Percentiles rank a stretch among this genome's conserved stretches.
Evolutionary conservation across 257 asterid genomes (phyloP).

Genomic region (Mentha longifolia): DNA sequence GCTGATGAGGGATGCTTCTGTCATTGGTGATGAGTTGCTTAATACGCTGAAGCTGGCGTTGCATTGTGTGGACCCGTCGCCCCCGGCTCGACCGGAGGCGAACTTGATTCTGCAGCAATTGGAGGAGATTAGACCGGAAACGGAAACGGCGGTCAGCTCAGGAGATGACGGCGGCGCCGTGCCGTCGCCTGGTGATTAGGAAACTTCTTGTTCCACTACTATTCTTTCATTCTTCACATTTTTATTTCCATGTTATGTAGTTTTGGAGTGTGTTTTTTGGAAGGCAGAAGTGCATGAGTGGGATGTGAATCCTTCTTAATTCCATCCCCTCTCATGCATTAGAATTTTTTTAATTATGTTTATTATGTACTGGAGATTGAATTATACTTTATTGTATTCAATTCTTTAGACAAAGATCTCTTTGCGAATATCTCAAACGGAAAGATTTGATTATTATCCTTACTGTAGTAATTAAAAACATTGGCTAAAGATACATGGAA

Average conservation of each 20-base stretch:
- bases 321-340: conserved; percentile 41
- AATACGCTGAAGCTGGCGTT: conserved; percentile 80
- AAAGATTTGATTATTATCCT: no score
- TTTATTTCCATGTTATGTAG: conserved; percentile 4
- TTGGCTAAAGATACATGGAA: no score
- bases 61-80: conserved; percentile 91
- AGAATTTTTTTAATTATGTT: not conserved
- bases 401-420: not conserved
- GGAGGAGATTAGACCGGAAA: conserved; percentile 83
- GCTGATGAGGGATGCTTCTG: conserved; percentile 85
- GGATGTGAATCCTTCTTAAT: conserved; percentile 62
- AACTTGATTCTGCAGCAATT: conserved; percentile 74
- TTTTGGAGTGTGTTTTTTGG: conserved; percentile 27
- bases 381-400: no score
- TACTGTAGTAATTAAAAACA: no score
- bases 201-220: conserved; percentile 34
- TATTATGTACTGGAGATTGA: not conserved
- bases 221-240: conserved; percentile 81
- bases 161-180: conserved; percentile 62
- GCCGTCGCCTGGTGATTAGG: conserved; percentile 54
- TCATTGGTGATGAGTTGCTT: conserved; percentile 85
- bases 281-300: conserved; percentile 26
- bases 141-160: conserved; percentile 50
- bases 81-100: conserved; percentile 85
- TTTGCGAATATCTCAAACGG: not conserved